Percentiles rank a stretch among this genome's conserved stretches.
phyloP scores from a whole-genome alignment of 2,329 filamentous ascomycete species.

The Bertia moriformis region DNA sequence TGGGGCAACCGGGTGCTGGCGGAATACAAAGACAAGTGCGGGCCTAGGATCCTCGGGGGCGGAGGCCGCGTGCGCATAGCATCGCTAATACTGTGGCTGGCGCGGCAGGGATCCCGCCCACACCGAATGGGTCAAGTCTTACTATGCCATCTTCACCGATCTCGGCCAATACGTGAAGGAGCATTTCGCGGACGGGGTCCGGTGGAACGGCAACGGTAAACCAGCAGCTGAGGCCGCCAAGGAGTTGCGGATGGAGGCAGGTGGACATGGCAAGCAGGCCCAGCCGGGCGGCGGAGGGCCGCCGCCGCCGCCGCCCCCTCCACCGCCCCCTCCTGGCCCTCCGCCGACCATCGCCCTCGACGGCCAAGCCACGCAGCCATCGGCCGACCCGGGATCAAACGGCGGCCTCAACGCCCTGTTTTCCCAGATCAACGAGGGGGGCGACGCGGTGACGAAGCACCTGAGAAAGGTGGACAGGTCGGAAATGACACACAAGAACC shows the following conservation, averaged over 20 bases:
- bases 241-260: too few relatives aligned
- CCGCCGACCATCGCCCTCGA: constrained; percentile 50
- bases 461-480: constrained; percentile 88
- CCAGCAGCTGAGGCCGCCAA: too few relatives aligned
- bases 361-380: constrained; percentile 26
- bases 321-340: constrained; percentile 59
- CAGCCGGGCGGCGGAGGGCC: too few relatives aligned
- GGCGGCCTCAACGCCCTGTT: constrained; percentile 77
- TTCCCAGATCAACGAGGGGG: constrained; percentile 76
- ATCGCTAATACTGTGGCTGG: too few relatives aligned
- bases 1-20: constrained; percentile 89
- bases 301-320: too few relatives aligned
- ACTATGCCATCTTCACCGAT: constrained; percentile 77
- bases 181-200: constrained; percentile 66
- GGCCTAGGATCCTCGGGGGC: too few relatives aligned
- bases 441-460: constrained; percentile 72
- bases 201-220: constrained; percentile 74
- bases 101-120: constrained; percentile 65
- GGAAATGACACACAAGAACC: constrained; percentile 98
- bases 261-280: too few relatives aligned
- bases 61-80: constrained; percentile 24
- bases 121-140: constrained; percentile 80
- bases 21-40: constrained; percentile 70
- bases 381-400: constrained; percentile 24
- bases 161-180: constrained; percentile 74